Evolutionary conservation across 306 rosid genomes (phyloP).

Genomic region (Trichosanthes truncata): DNA sequence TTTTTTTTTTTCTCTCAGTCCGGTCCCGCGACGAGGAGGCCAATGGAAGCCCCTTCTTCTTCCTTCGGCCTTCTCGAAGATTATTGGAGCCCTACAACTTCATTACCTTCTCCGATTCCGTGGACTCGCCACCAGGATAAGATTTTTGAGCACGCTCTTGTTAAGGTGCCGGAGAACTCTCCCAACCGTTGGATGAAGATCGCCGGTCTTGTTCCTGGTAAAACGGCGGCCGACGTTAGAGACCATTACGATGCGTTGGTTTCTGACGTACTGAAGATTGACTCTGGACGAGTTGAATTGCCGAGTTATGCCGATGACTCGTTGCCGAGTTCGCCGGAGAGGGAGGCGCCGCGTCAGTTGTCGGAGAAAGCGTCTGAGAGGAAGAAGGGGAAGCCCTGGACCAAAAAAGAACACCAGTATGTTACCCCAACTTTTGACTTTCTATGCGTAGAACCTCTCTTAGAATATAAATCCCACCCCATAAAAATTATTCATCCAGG

Average conservation of each 20-base stretch:
- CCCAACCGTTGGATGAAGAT: background rate
- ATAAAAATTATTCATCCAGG: too few species aligned
- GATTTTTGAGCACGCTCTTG: background rate
- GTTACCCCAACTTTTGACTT: background rate
- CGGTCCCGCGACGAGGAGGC: background rate
- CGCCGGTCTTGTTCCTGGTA: background rate
- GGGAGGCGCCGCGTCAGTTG: background rate
- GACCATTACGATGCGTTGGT: background rate
- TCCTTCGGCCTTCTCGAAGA: background rate
- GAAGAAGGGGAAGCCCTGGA: constrained; percentile 2
- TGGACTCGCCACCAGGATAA: constrained; percentile 2
- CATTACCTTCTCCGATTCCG: background rate
- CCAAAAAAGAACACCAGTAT: background rate
- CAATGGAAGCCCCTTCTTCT: background rate
- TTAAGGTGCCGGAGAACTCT: background rate
- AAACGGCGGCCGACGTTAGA: background rate
- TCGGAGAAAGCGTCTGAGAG: background rate
- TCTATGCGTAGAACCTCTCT: background rate
- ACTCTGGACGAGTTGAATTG: background rate
- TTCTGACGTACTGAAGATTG: background rate
- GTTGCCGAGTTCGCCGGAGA: background rate
- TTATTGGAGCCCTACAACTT: background rate
- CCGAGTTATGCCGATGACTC: background rate
- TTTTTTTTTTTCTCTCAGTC: background rate
- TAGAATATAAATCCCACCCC: too few species aligned